A percentile compares a stretch with the other conserved stretches of the same genome.
Conservation (phyloP, 2,329 filamentous ascomycete genomes). For the Torrubiella hemipterigena region DNA sequence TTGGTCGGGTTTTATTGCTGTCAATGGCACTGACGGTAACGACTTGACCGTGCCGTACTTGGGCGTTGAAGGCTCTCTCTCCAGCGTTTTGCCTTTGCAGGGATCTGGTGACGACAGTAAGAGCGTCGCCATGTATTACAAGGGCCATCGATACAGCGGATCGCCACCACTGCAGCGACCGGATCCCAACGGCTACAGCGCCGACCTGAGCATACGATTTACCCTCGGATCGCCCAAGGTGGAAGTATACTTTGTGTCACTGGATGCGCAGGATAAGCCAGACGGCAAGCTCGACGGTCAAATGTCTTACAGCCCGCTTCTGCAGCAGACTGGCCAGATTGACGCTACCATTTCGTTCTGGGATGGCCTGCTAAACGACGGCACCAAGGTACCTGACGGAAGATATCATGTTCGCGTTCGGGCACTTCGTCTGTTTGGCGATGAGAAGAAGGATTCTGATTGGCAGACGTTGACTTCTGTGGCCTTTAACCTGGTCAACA, state of each 20-base stretch:
- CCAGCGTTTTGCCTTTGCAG: no score
- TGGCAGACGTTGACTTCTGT: no score
- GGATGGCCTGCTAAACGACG: constrained; percentile 28
- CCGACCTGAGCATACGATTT: constrained; percentile 19
- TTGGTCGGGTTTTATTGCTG: no score
- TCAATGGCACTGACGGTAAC: no score
- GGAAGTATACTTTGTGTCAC: constrained; percentile 24
- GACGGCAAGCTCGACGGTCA: constrained; percentile 20
- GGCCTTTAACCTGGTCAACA: no score
- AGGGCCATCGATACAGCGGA: constrained; percentile 18
- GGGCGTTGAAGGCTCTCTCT: no score
- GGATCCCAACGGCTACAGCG: constrained; percentile 15
- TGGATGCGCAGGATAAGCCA: constrained; percentile 13
- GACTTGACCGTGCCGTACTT: no score
- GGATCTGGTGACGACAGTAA: no score
- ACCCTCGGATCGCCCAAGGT: constrained; percentile 26
- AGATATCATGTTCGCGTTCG: constrained; percentile 29
- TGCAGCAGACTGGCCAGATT: no score
- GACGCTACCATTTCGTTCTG: no score
- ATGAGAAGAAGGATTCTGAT: constrained; percentile 20
- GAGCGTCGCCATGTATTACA: no score
- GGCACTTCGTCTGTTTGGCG: constrained; percentile 31
- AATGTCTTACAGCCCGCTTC: constrained; percentile 8
- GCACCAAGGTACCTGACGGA: constrained; percentile 26
- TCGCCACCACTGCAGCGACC: constrained; percentile 18